phyloP scores from a whole-genome alignment of 1,139 yeast species.

The Geotrichum fermentans region DNA sequence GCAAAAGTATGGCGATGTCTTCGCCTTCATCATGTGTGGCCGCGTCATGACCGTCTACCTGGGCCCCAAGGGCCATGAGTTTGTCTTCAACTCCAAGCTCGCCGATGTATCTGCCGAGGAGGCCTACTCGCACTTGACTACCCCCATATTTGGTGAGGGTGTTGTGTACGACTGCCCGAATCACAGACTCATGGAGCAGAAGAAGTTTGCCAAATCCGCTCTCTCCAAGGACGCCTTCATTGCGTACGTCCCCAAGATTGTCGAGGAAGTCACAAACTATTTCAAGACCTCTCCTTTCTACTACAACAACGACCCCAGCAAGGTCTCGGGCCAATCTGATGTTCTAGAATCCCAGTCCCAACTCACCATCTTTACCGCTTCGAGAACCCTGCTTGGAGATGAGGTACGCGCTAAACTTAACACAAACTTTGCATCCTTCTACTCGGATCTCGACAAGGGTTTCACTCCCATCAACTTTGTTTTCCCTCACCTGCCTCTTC shows the following conservation, averaged over 20 bases:
- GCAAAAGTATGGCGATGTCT: slow-evolving; percentile 82
- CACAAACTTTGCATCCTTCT: slow-evolving; percentile 76
- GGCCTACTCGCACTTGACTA: slow-evolving; percentile 89
- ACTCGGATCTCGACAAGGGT: slow-evolving; percentile 91
- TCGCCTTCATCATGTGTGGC: slow-evolving; percentile 83
- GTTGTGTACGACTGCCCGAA: slow-evolving; percentile 97
- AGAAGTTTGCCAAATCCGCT: slow-evolving; percentile 90
- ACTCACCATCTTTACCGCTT: slow-evolving; percentile 92
- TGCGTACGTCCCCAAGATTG: slow-evolving; percentile 80
- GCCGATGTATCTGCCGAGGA: slow-evolving; percentile 93
- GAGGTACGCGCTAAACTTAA: slow-evolving; percentile 83
- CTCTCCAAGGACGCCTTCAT: slow-evolving; percentile 81
- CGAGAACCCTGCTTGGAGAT: slow-evolving; percentile 83
- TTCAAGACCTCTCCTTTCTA: slow-evolving; percentile 49
- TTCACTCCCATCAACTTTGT: slow-evolving; percentile 95
- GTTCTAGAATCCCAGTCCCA: slow-evolving; percentile 89
- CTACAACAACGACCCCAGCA: slow-evolving; percentile 33
- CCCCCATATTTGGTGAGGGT: slow-evolving; percentile 96
- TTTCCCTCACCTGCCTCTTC: slow-evolving; percentile 88
- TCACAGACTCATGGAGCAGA: slow-evolving; percentile 91
- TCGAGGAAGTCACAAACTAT: slow-evolving; percentile 68
- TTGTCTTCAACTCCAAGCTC: slow-evolving; percentile 84
- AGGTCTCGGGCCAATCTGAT: slow-evolving; percentile 52
- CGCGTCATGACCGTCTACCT: slow-evolving; percentile 90
- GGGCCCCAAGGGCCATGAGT: slow-evolving; percentile 97